Conservation (phyloP, 1,139 yeast species). For the Protomyces macrosporus region DNA sequence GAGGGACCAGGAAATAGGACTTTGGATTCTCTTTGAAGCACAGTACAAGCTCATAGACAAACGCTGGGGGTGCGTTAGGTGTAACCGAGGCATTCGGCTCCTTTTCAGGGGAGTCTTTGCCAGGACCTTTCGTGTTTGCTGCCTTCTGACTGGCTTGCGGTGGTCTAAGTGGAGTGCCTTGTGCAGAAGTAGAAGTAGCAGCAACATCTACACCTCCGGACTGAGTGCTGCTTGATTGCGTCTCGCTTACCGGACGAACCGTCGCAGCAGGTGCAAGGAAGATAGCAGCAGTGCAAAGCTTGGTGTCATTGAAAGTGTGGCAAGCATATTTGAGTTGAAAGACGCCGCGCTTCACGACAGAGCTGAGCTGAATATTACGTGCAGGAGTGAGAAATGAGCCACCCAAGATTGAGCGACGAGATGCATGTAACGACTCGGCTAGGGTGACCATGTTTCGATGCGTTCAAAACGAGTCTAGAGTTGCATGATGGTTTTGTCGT, state of each 20-base stretch:
- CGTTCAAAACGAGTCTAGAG: neutral
- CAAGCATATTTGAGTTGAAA: neutral
- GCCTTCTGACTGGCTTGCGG: neutral
- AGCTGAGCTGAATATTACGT: neutral
- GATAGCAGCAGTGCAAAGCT: neutral
- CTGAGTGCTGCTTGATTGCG: no score
- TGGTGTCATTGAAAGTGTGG: neutral
- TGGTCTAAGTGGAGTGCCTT: neutral
- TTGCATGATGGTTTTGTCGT: neutral
- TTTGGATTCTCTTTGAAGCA: conserved; percentile 7
- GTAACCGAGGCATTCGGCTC: neutral
- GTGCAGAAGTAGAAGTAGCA: neutral
- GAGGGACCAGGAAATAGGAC: conserved; percentile 6
- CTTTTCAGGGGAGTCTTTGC: neutral
- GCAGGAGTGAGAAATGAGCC: neutral
- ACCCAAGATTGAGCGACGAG: neutral
- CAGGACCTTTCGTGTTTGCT: neutral
- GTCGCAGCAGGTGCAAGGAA: neutral
- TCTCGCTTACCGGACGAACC: no score
- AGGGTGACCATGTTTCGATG: neutral
- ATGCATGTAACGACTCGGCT: neutral
- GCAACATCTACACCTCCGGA: no score
- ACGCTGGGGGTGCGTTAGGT: neutral
- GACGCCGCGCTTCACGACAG: neutral
- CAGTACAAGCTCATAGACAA: conserved; percentile 15